A percentile compares a stretch with the other conserved stretches of the same genome.
These are phyloP conservation scores for Trametes cinnabarina DNA, from an alignment of 768 basidiomycete species.

Conservation along the genomic window DNA sequence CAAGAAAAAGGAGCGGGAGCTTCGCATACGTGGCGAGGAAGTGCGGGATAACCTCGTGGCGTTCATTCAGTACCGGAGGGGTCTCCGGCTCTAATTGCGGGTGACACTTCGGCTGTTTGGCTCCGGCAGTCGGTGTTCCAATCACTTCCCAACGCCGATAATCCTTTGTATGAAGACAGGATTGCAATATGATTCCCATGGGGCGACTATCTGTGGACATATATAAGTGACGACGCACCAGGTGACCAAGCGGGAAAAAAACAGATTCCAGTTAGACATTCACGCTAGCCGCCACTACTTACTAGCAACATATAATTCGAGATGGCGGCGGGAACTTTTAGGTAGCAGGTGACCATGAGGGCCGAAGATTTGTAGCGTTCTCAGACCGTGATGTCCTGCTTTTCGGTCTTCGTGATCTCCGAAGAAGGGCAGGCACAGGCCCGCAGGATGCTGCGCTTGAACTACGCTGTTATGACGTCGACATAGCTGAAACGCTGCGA, in stretches of 20 bases:
- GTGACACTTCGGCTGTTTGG: neutral
- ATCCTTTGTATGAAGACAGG: conserved; percentile 1
- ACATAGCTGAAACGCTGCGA: neutral
- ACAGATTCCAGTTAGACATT: neutral
- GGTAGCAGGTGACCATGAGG: neutral
- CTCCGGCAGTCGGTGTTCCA: conserved; percentile 6
- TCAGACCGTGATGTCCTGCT: neutral
- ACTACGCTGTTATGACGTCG: conserved; percentile 5
- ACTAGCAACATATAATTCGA: neutral
- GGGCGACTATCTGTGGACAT: neutral
- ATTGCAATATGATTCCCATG: neutral
- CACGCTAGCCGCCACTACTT: neutral
- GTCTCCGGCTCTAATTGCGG: conserved; percentile 42
- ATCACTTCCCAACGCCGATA: conserved; percentile 4
- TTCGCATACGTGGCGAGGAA: conserved; percentile 70
- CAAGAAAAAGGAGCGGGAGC: conserved; percentile 61
- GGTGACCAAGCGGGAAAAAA: neutral
- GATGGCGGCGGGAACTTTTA: neutral
- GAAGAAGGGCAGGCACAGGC: conserved; percentile 1
- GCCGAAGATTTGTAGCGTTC: neutral
- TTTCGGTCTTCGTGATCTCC: conserved; percentile 1
- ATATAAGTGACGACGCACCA: neutral
- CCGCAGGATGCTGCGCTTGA: neutral
- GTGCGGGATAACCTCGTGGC: conserved; percentile 72
- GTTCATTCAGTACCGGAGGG: conserved; percentile 71